Base-by-base conservation (phyloP, 2,329 filamentous ascomycete genomes). In the Sordariomycetes sp. region DNA sequence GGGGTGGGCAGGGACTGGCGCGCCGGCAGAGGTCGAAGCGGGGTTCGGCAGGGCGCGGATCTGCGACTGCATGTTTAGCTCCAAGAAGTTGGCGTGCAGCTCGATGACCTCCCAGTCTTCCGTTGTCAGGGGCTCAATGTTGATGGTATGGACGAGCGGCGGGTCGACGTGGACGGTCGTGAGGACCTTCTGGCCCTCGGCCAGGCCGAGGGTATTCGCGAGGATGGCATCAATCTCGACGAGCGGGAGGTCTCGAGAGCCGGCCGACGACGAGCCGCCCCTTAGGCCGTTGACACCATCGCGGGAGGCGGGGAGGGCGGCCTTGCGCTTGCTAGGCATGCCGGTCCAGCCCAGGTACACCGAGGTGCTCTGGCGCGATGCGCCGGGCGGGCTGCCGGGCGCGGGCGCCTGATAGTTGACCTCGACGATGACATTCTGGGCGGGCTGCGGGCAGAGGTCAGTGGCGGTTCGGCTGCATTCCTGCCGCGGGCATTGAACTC, bases 91-190 rank as follows among this genome's bases (percentile, higher is more conserved):
- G 5, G 94, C 94, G 74, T 99, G 94, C 1, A 99, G 76, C 70
- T 99, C 94, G 64, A 99, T 97, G 65, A 97, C 95, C 72, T 99
- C 94, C 94, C 94, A 99, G 68, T 99, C 94, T 59, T 95, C 90
- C 1, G 92, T 84, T 0, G 94, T 97, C 65, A 97, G 73, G 36
- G 94, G 94, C 69, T 99, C 95, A 64, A 99, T 97, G 67, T 96
- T 90, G 70, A 99, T 87, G 1, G 91, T 97, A 69, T 96, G 90
- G 54, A 90, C 90, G 62, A 94, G 74, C 2, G 91, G 90, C 54
- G 92, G 92, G 67, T 99, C 90, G 61, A 96, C 74, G 69, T 99
- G 94, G 61, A 99, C 78, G 39, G 73, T 78, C 53, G 74, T 75
- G 62, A 76, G 77, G 66, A 92, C 82, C 73, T 89, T 95, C 67